Evolutionary conservation across 2,329 filamentous ascomycete species (phyloP).

Genomic region (Botryotinia convoluta): DNA sequence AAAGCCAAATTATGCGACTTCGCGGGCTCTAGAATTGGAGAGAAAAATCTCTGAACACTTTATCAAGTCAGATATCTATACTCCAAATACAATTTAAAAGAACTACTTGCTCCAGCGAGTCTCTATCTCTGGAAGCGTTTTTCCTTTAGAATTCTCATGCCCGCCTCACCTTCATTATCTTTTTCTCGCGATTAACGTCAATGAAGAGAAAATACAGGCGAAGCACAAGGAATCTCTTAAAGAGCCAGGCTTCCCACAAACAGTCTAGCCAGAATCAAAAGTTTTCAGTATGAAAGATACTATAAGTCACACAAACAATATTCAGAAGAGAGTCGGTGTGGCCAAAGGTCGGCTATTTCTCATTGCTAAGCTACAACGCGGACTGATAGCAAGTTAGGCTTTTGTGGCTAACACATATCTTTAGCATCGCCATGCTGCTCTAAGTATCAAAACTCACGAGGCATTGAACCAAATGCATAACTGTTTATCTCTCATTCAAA

Average conservation of each 20-base stretch:
- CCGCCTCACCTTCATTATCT: accelerated
- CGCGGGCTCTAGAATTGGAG: not conserved
- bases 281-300: too few species aligned
- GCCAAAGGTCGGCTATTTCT: not conserved
- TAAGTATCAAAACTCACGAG: not conserved
- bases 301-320: not conserved
- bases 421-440: not conserved
- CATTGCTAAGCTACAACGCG: not conserved
- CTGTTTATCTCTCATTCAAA: not conserved
- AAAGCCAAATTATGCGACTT: not conserved
- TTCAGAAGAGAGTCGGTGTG: not conserved
- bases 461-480: not conserved
- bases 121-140: not conserved
- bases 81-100: not conserved
- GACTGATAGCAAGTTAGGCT: not conserved
- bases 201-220: too few species aligned
- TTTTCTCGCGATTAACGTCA: accelerated
- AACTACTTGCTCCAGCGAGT: not conserved
- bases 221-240: not conserved
- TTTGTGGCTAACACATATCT: not conserved
- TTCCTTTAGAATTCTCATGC: not conserved
- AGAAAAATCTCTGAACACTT: not conserved
- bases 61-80: not conserved
- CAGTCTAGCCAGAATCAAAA: too few species aligned
- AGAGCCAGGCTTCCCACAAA: not conserved